phyloP scores from a whole-genome alignment of 2,329 filamentous ascomycete species.

The Fusarium humuli region DNA sequence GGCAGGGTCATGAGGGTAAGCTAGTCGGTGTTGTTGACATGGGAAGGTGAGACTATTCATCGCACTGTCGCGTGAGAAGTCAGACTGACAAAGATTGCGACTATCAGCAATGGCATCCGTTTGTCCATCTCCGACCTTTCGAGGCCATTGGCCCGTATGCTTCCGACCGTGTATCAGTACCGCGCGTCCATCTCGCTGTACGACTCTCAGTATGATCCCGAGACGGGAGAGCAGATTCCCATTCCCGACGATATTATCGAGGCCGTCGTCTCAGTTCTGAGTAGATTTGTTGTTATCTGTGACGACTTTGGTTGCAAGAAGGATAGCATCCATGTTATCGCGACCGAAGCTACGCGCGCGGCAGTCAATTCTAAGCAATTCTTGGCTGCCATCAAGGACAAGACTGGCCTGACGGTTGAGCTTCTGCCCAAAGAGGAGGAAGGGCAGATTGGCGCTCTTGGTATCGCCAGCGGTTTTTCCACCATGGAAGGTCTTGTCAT shows the following conservation, averaged over 20 bases:
- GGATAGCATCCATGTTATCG: slow-evolving; percentile 48
- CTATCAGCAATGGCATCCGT: slow-evolving; percentile 73
- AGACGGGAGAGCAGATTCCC: slow-evolving; percentile 49
- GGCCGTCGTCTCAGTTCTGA: slow-evolving; percentile 44
- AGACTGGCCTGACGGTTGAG: slow-evolving; percentile 69
- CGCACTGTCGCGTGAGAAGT: not conserved
- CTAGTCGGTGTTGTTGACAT: slow-evolving; percentile 54
- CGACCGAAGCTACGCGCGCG: slow-evolving; percentile 50
- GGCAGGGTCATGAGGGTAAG: slow-evolving; percentile 48
- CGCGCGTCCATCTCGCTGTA: slow-evolving; percentile 50
- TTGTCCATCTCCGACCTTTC: slow-evolving; percentile 68
- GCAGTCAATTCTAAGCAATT: slow-evolving; percentile 49
- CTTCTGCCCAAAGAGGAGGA: slow-evolving; percentile 75
- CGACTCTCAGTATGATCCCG: slow-evolving; percentile 49
- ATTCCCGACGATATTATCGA: slow-evolving; percentile 47
- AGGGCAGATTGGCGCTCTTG: slow-evolving; percentile 72
- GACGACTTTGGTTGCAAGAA: slow-evolving; percentile 43
- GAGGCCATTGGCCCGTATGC: slow-evolving; percentile 66
- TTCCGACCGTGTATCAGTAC: slow-evolving; percentile 60
- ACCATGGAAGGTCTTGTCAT: slow-evolving; percentile 74
- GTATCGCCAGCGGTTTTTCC: slow-evolving; percentile 73
- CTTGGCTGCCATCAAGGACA: slow-evolving; percentile 58
- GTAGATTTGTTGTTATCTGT: slow-evolving; percentile 48
- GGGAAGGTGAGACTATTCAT: slow-evolving; percentile 48
- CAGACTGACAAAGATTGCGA: slow-evolving; percentile 11